Evolutionary conservation across 495 filamentous ascomycete species (phyloP).

Genomic region (Daldinia grandis): DNA sequence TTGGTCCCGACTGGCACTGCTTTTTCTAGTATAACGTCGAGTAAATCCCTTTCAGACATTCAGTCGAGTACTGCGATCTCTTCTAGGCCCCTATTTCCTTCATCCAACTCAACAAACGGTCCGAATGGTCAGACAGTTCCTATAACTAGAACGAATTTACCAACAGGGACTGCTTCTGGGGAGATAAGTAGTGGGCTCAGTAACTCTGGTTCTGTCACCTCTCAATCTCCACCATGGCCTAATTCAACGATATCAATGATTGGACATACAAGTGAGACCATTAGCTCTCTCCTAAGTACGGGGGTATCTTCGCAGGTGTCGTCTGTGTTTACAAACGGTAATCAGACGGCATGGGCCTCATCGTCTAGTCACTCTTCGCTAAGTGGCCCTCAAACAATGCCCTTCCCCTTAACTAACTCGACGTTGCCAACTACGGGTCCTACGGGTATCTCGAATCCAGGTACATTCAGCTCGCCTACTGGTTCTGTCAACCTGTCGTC

Average conservation of each 20-base stretch:
- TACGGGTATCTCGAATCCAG: constrained; percentile 14
- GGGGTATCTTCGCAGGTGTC: neutral
- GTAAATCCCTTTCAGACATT: neutral
- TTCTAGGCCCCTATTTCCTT: constrained; percentile 18
- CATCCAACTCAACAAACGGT: constrained; percentile 25
- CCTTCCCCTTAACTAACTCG: constrained; percentile 31
- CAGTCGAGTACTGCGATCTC: neutral
- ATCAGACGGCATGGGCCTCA: neutral
- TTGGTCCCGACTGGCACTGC: constrained; percentile 1
- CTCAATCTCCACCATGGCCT: constrained; percentile 37
- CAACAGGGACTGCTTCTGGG: constrained; percentile 9
- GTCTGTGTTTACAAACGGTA: neutral
- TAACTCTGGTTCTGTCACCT: constrained; percentile 9
- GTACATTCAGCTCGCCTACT: constrained; percentile 15
- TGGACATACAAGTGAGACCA: constrained; percentile 24
- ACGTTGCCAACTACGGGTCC: constrained; percentile 12
- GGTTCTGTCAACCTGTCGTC: neutral
- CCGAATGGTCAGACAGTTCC: constrained; percentile 18
- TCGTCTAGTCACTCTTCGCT: neutral
- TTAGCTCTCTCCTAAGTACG: constrained; percentile 4
- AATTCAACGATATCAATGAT: constrained; percentile 37
- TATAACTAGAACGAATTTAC: neutral
- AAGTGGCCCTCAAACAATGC: constrained; percentile 22
- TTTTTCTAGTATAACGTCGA: constrained; percentile 1
- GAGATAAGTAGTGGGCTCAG: constrained; percentile 4